Conservation (phyloP, 805 yeast genomes). For the Metschnikowia santaceciliae region DNA sequence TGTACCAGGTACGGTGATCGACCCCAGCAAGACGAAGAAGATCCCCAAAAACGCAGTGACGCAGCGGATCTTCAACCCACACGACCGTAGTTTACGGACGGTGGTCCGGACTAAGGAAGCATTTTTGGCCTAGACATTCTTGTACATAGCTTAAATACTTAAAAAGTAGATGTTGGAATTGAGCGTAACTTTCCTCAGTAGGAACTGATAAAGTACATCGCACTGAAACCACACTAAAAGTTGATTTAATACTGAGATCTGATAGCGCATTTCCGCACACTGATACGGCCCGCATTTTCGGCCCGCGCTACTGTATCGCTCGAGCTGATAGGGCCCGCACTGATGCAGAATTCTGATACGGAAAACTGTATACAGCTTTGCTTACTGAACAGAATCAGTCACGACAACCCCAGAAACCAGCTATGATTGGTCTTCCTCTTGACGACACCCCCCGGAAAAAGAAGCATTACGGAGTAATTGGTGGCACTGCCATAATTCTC, state of each 20-base stretch:
- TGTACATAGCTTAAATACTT: conserved; percentile 11
- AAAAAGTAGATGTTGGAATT: no score
- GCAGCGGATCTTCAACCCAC: conserved; percentile 60
- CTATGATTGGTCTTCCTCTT: conserved; percentile 18
- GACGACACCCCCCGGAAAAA: conserved; percentile 11
- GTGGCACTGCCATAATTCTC: conserved; percentile 5
- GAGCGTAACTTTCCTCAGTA: no score
- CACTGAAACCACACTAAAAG: no score
- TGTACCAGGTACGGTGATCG: conserved; percentile 38
- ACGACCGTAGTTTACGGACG: conserved; percentile 46
- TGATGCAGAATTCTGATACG: background rate
- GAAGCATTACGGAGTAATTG: conserved; percentile 10
- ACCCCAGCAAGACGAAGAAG: conserved; percentile 35
- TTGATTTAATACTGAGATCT: background rate
- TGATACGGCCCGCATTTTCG: no score
- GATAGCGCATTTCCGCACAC: background rate
- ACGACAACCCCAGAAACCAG: no score
- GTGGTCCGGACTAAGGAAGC: conserved; percentile 54
- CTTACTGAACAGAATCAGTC: background rate
- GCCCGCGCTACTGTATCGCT: no score
- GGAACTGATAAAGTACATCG: no score
- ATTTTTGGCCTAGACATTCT: conserved; percentile 21
- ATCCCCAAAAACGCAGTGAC: conserved; percentile 46
- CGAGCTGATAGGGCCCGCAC: no score
- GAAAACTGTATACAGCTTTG: background rate